These are phyloP conservation scores for Penicillium steckii DNA, from an alignment of 495 filamentous ascomycete species.

Conservation along the genomic window DNA sequence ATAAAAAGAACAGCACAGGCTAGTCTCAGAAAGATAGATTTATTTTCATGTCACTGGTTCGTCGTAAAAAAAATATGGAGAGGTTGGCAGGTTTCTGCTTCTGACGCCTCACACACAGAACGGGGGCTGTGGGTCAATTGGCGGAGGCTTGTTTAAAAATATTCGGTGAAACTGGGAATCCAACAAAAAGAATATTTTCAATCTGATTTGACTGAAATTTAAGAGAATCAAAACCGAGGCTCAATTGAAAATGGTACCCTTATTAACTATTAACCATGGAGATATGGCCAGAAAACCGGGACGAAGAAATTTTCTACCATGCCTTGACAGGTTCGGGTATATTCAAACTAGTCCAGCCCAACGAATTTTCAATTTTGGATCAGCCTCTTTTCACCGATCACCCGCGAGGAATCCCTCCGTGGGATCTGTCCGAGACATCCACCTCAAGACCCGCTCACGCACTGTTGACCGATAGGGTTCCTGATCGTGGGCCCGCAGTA, in stretches of 20 bases:
- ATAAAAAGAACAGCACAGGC: neutral
- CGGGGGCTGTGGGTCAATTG: neutral
- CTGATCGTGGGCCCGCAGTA: neutral
- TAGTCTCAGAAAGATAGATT: neutral
- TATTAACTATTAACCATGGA: neutral
- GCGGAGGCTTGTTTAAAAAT: neutral
- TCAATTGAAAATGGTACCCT: neutral
- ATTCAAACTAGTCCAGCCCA: neutral
- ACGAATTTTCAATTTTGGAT: neutral
- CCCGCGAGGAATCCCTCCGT: neutral
- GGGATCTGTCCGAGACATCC: conserved; percentile 8
- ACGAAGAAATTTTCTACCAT: neutral
- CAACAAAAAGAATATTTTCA: neutral
- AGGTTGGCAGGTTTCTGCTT: neutral
- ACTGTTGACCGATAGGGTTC: conserved; percentile 1
- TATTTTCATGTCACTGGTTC: neutral
- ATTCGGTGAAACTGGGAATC: neutral
- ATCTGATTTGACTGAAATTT: neutral
- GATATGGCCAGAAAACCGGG: neutral
- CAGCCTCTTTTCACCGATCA: neutral
- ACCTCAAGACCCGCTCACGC: neutral
- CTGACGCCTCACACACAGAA: neutral
- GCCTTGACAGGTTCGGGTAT: neutral
- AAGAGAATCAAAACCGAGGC: neutral
- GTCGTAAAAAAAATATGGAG: neutral